Evolutionary conservation across 176 grass and related monocot species (phyloP).

Genomic region (Carex scoparia): DNA sequence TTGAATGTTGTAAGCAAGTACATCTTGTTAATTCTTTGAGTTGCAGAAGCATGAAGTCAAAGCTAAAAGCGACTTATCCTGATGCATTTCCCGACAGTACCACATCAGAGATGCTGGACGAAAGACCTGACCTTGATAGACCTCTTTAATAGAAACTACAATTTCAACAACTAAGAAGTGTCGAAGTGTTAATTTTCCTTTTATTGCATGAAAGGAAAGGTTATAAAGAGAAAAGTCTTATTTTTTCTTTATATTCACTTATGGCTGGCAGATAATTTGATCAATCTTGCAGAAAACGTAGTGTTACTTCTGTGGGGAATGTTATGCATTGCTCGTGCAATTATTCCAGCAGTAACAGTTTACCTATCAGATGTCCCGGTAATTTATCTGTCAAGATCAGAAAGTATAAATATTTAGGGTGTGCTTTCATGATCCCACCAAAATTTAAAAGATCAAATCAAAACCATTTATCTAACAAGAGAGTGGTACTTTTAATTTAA

Average conservation of each 20-base stretch:
- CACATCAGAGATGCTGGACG: conserved; percentile 40
- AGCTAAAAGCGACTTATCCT: conserved; percentile 70
- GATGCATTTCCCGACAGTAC: conserved; percentile 75
- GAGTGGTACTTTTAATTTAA: too few species aligned
- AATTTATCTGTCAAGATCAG: neutral
- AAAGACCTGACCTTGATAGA: conserved; percentile 85
- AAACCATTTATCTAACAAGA: too few species aligned
- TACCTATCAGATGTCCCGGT: neutral
- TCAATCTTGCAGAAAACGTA: neutral
- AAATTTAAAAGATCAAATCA: too few species aligned
- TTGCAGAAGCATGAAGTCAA: conserved; percentile 72
- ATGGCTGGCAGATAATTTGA: neutral
- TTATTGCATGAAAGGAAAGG: neutral
- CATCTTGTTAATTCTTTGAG: neutral
- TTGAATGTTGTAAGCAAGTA: neutral
- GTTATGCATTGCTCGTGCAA: neutral
- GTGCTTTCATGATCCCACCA: too few species aligned
- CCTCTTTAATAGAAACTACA: conserved; percentile 34
- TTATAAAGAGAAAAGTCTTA: neutral
- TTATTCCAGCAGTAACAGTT: neutral
- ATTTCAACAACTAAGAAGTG: neutral
- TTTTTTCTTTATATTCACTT: neutral
- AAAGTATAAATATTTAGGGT: neutral
- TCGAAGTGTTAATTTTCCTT: neutral
- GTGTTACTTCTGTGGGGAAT: neutral